Conservation (phyloP, 2,329 filamentous ascomycete genomes). For the Lecanicillium sp. region DNA sequence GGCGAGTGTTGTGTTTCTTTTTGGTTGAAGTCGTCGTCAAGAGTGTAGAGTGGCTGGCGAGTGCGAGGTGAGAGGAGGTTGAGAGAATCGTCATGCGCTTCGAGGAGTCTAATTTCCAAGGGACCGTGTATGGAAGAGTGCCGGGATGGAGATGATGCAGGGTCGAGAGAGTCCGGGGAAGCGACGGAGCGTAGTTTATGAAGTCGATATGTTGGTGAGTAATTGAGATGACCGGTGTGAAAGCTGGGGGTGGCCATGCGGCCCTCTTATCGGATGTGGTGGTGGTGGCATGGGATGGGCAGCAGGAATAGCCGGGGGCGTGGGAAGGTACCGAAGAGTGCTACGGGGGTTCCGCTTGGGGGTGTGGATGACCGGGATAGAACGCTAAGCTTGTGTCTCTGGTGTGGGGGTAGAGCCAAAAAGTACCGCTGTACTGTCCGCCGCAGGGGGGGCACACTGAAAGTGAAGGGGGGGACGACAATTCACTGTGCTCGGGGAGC, state of each 20-base stretch:
- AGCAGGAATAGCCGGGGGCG: too few species aligned
- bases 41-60: not conserved
- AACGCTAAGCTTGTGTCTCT: too few species aligned
- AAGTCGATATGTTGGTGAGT: slow-evolving; percentile 13
- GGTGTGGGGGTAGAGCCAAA: too few species aligned
- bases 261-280: slow-evolving; percentile 5
- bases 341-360: too few species aligned
- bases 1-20: not conserved
- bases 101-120: not conserved
- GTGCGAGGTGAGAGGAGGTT: not conserved
- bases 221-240: slow-evolving; percentile 19
- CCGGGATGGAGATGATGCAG: slow-evolving; percentile 14
- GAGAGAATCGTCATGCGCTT: not conserved
- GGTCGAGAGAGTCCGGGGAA: slow-evolving; percentile 15
- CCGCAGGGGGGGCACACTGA: too few species aligned
- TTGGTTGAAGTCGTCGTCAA: not conserved
- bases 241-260: slow-evolving; percentile 16
- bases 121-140: not conserved
- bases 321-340: too few species aligned
- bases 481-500: too few species aligned
- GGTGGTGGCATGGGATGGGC: too few species aligned
- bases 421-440: too few species aligned
- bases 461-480: too few species aligned
- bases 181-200: slow-evolving; percentile 14
- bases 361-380: too few species aligned